These are phyloP conservation scores for Nigrospora sphaerica DNA, from an alignment of 2,329 filamentous ascomycete species.

Conservation along the genomic window DNA sequence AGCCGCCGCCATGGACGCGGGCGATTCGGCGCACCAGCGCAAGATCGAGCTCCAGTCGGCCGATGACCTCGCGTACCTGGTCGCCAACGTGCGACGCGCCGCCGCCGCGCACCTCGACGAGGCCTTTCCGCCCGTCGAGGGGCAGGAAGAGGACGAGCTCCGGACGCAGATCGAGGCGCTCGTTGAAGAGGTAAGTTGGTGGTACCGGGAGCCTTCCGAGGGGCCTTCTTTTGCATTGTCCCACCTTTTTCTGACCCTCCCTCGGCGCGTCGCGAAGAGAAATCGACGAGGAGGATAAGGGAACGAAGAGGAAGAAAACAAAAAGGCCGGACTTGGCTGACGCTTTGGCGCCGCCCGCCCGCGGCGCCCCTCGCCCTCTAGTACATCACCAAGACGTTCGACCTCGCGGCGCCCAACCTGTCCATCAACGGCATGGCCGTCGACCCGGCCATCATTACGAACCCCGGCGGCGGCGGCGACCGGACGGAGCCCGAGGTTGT, in stretches of 20 bases:
- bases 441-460: conserved; percentile 30
- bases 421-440: conserved; percentile 55
- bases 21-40: conserved; percentile 41
- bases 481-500: conserved; percentile 26
- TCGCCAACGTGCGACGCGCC: conserved; percentile 61
- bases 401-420: conserved; percentile 50
- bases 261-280: too few species aligned
- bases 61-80: conserved; percentile 64
- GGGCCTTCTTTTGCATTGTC: conserved; percentile 1
- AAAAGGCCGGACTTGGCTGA: neutral
- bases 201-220: neutral
- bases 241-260: neutral
- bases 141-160: conserved; percentile 45
- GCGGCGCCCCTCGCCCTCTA: conserved; percentile 16
- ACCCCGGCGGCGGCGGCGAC: conserved; percentile 9
- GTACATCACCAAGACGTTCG: conserved; percentile 58
- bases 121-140: conserved; percentile 59
- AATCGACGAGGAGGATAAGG: neutral
- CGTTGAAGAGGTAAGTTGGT: conserved; percentile 44
- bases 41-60: conserved; percentile 75
- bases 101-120: conserved; percentile 61
- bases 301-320: too few species aligned
- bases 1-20: conserved; percentile 10
- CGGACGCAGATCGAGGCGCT: conserved; percentile 51
- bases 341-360: neutral